phyloP scores from a whole-genome alignment of 768 basidiomycete species.

The Podaxis sp. region DNA sequence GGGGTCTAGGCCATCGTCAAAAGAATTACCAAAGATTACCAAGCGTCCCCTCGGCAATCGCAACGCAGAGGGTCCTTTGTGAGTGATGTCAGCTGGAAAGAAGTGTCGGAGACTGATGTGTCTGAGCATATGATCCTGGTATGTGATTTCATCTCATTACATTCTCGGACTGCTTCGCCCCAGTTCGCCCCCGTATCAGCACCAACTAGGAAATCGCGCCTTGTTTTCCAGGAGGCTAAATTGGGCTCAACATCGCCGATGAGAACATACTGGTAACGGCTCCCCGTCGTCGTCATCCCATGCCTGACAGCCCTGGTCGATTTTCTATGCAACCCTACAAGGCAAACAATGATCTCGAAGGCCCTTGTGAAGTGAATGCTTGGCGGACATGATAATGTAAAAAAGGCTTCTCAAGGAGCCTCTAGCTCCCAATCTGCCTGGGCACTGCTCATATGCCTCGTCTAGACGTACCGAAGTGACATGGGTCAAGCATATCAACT shows the following conservation, averaged over 20 bases:
- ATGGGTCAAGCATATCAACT: not conserved
- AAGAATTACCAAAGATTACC: not conserved
- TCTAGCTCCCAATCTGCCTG: not conserved
- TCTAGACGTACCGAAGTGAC: too few species aligned
- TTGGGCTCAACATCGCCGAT: not conserved
- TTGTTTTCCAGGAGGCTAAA: not conserved
- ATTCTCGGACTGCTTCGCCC: not conserved
- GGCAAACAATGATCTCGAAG: not conserved
- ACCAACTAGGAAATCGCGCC: not conserved
- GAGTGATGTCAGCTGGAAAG: not conserved
- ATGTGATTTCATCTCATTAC: not conserved
- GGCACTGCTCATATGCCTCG: too few species aligned
- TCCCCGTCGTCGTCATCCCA: not conserved
- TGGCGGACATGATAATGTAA: not conserved
- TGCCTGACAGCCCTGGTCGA: not conserved
- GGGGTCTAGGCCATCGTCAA: not conserved
- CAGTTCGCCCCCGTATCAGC: not conserved
- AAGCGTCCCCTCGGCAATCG: slow-evolving; percentile 4
- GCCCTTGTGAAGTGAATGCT: not conserved
- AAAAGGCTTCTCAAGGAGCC: not conserved
- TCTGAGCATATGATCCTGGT: not conserved
- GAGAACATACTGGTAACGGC: not conserved
- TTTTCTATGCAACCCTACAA: not conserved
- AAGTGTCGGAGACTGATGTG: not conserved
- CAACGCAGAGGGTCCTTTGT: not conserved